These are phyloP conservation scores for Pythium rishiriense DNA, from an alignment of 352 stramenopile species.

Conservation along the genomic window DNA sequence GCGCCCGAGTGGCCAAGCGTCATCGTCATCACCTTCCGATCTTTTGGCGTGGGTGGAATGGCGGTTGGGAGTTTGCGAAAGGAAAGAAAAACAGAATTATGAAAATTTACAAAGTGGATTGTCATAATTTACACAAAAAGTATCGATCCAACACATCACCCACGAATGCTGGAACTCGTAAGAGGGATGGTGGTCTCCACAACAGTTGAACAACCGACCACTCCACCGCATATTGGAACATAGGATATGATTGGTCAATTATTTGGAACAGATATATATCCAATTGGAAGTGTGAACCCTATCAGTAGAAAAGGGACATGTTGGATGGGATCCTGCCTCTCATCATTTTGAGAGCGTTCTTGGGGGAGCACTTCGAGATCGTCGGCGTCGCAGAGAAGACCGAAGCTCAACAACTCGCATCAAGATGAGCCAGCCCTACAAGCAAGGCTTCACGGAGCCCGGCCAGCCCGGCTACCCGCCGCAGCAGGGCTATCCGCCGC, in stretches of 20 bases:
- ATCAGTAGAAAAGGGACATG: constrained; percentile 13
- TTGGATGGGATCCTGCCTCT: background rate
- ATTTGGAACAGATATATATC: background rate
- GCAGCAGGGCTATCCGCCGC: constrained; percentile 38
- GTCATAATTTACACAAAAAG: background rate
- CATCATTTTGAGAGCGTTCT: background rate
- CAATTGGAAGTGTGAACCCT: constrained; percentile 18
- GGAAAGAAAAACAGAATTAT: background rate
- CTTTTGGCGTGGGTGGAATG: background rate
- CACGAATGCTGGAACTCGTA: too few species aligned
- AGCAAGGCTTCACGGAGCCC: constrained; percentile 27
- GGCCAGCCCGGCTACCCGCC: constrained; percentile 36
- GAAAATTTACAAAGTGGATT: background rate
- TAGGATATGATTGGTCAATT: background rate
- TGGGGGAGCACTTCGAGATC: constrained; percentile 17
- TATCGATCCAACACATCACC: too few species aligned
- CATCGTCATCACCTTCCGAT: background rate
- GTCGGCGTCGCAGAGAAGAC: background rate
- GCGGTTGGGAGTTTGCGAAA: constrained; percentile 4
- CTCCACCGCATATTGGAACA: too few species aligned
- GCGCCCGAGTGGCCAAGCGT: background rate
- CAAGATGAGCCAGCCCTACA: constrained; percentile 26
- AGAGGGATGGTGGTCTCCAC: too few species aligned
- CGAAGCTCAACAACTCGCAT: background rate
- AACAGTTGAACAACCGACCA: too few species aligned